Percentiles rank a stretch among this genome's conserved stretches.
Conservation (phyloP, 306 rosid species). For the Benincasa hispida region DNA sequence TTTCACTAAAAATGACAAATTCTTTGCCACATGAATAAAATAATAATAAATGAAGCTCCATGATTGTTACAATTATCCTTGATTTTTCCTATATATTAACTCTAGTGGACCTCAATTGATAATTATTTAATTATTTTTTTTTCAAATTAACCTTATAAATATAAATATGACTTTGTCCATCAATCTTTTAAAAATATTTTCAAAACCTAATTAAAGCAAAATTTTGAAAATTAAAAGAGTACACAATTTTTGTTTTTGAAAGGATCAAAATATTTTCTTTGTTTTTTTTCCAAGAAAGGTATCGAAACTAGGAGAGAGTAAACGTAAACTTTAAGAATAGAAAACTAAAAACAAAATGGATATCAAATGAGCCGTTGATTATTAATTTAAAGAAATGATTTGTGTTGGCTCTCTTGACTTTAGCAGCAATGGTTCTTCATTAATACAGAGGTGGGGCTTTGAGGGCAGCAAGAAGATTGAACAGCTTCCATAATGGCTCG, state of each 20-base stretch:
- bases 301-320: background rate
- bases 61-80: no score
- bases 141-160: no score
- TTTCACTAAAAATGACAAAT: no score
- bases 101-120: no score
- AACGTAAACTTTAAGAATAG: background rate
- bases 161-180: background rate
- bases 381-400: background rate
- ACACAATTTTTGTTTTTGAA: background rate
- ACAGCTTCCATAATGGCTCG: conserved; percentile 21
- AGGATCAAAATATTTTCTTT: no score
- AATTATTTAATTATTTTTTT: no score
- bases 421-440: conserved; percentile 9
- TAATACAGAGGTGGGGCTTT: conserved; percentile 42
- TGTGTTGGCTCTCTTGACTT: background rate
- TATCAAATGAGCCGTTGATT: background rate
- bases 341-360: background rate
- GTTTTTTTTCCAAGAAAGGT: background rate
- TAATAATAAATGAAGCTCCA: no score
- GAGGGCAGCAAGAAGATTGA: conserved; percentile 11
- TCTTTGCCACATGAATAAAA: no score
- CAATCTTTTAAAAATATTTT: background rate
- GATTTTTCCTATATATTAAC: no score
- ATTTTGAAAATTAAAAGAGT: background rate
- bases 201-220: background rate